Evolutionary conservation across 257 asterid genomes (phyloP).

Genomic region (Fraxinus anomala): DNA sequence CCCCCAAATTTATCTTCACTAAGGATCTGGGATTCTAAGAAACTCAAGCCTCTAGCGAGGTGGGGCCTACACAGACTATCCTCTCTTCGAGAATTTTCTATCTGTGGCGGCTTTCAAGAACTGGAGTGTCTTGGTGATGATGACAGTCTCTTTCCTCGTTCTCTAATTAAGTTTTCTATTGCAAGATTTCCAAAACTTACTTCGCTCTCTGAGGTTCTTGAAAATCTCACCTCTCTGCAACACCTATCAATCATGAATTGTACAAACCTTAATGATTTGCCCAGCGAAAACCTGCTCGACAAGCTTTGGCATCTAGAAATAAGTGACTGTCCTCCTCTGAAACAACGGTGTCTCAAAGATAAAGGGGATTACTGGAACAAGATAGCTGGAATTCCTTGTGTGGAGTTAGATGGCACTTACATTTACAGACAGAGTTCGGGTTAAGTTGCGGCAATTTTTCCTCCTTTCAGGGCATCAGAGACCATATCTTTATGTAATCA

Average conservation of each 20-base stretch:
- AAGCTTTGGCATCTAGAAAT: constrained; percentile 69
- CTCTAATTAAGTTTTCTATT: constrained; percentile 50
- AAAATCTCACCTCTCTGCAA: constrained; percentile 44
- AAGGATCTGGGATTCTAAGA: constrained; percentile 65
- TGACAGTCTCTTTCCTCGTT: constrained; percentile 46
- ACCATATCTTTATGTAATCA: neutral
- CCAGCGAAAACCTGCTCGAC: constrained; percentile 46
- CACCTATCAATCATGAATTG: constrained; percentile 64
- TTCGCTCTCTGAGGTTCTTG: constrained; percentile 56
- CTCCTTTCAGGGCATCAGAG: neutral
- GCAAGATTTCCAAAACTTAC: constrained; percentile 59
- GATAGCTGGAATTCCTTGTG: constrained; percentile 71
- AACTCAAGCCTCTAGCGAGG: constrained; percentile 49
- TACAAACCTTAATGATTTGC: constrained; percentile 48
- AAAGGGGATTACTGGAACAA: constrained; percentile 63
- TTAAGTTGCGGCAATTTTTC: constrained; percentile 15
- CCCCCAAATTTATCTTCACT: constrained; percentile 56
- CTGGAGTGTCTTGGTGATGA: constrained; percentile 47
- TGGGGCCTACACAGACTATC: constrained; percentile 66
- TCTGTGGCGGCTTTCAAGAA: constrained; percentile 68
- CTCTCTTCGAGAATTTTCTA: constrained; percentile 59
- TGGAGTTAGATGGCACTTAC: constrained; percentile 54
- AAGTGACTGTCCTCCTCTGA: constrained; percentile 51
- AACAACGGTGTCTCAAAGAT: constrained; percentile 33
- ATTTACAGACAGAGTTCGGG: constrained; percentile 36